A percentile compares a stretch with the other conserved stretches of the same genome.
phyloP scores from a whole-genome alignment of 2,329 filamentous ascomycete genomes.

The Lizonia empirigonia region DNA sequence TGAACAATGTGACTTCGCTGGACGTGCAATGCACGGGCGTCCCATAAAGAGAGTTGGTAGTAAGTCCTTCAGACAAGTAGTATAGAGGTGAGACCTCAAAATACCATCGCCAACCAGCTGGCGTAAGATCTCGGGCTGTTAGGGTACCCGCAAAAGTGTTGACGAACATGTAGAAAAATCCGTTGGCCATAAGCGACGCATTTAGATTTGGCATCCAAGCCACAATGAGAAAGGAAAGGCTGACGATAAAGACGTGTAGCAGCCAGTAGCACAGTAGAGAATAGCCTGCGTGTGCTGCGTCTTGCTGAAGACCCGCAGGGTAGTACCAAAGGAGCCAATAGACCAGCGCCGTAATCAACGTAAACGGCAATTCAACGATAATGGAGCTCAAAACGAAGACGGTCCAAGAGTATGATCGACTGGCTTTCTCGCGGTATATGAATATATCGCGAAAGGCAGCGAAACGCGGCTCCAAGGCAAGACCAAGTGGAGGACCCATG shows the following conservation, averaged over 20 bases:
- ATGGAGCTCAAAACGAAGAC: conserved; percentile 72
- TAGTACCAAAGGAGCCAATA: conserved; percentile 72
- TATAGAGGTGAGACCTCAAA: conserved; percentile 5
- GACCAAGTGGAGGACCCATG: conserved; percentile 48
- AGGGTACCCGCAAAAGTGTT: conserved; percentile 6
- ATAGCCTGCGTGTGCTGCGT: background rate
- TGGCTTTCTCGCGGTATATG: conserved; percentile 64
- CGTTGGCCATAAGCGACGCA: conserved; percentile 4
- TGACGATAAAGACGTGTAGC: conserved; percentile 2
- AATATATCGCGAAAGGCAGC: conserved; percentile 55
- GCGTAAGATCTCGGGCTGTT: background rate
- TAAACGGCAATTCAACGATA: conserved; percentile 70
- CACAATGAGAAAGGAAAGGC: conserved; percentile 6
- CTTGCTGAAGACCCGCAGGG: conserved; percentile 35
- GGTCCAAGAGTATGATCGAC: conserved; percentile 74
- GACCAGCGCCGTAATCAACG: conserved; percentile 64
- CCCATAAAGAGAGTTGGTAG: conserved; percentile 3
- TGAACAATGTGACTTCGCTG: conserved; percentile 1
- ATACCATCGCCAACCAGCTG: conserved; percentile 5
- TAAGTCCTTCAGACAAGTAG: conserved; percentile 7
- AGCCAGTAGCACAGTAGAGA: conserved; percentile 1
- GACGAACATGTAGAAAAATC: conserved; percentile 7
- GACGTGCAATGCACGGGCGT: conserved; percentile 1
- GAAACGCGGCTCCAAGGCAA: conserved; percentile 51
- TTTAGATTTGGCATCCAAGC: conserved; percentile 8